phyloP scores from a whole-genome alignment of 768 basidiomycete species.

The Lyophyllum shimeji region DNA sequence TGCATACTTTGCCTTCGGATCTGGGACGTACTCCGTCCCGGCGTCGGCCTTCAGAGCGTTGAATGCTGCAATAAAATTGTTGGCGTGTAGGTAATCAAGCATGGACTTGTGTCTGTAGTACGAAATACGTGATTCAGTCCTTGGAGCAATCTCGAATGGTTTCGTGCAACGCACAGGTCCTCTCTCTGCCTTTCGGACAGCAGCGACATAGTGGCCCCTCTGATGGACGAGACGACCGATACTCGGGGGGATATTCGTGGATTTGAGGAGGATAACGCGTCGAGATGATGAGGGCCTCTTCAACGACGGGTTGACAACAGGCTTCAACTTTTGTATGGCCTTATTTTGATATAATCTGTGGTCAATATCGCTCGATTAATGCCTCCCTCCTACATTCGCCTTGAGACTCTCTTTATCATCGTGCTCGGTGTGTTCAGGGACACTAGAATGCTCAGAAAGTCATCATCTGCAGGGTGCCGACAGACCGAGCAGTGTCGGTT shows the following conservation, averaged over 20 bases:
- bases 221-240: background rate
- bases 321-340: conserved; percentile 15
- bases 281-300: conserved; percentile 2
- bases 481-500: background rate
- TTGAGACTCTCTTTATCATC: background rate
- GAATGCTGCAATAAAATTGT: conserved; percentile 62
- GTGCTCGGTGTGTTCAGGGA: background rate
- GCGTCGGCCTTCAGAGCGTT: conserved; percentile 56
- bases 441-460: background rate
- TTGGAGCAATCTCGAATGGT: background rate
- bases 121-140: conserved; percentile 11
- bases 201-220: conserved; percentile 25
- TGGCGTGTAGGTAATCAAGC: conserved; percentile 73
- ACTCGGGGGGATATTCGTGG: background rate
- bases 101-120: conserved; percentile 70
- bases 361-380: background rate
- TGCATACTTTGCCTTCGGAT: conserved; percentile 83
- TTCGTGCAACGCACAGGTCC: conserved; percentile 26
- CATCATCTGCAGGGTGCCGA: background rate
- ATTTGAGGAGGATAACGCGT: conserved; percentile 13
- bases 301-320: too few species aligned
- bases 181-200: conserved; percentile 33
- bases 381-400: background rate
- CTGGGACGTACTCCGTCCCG: conserved; percentile 67
- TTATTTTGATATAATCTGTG: conserved; percentile 9